Evolutionary conservation across 495 filamentous ascomycete genomes (phyloP).

Genomic region (Aspergillus nanangensis): DNA sequence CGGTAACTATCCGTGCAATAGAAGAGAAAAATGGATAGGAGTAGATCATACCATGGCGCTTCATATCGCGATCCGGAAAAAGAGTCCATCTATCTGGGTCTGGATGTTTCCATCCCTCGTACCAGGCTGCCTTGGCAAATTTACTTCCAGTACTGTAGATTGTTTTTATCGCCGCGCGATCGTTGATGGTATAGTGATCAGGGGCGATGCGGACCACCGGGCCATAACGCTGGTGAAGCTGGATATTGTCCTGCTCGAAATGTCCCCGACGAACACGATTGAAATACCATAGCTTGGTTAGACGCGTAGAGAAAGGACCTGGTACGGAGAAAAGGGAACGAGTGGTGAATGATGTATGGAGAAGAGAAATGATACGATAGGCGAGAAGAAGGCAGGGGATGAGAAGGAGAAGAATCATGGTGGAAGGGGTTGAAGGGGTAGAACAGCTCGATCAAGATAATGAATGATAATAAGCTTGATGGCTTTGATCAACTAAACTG

Average conservation of each 20-base stretch:
- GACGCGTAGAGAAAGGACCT: slow-evolving; percentile 49
- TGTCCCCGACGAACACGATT: slow-evolving; percentile 32
- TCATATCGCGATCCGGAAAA: slow-evolving; percentile 39
- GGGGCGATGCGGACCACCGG: slow-evolving; percentile 45
- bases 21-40: not conserved
- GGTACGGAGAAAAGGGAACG: slow-evolving; percentile 41
- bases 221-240: slow-evolving; percentile 37
- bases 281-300: slow-evolving; percentile 55
- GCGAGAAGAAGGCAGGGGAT: slow-evolving; percentile 5
- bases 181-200: slow-evolving; percentile 46
- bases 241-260: slow-evolving; percentile 42
- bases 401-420: slow-evolving; percentile 13
- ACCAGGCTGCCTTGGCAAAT: slow-evolving; percentile 37
- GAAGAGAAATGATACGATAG: slow-evolving; percentile 8
- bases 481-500: too few relatives aligned
- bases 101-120: slow-evolving; percentile 36
- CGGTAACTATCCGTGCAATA: not conserved
- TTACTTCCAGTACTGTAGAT: slow-evolving; percentile 41
- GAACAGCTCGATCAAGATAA: not conserved
- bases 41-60: slow-evolving; percentile 29
- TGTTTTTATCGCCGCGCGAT: slow-evolving; percentile 34
- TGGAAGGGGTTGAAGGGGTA: not conserved
- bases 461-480: not conserved
- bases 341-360: slow-evolving; percentile 15
- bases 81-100: slow-evolving; percentile 30